Conservation (phyloP, 1,284 basidiomycete species). For the Ustilago crameri region DNA sequence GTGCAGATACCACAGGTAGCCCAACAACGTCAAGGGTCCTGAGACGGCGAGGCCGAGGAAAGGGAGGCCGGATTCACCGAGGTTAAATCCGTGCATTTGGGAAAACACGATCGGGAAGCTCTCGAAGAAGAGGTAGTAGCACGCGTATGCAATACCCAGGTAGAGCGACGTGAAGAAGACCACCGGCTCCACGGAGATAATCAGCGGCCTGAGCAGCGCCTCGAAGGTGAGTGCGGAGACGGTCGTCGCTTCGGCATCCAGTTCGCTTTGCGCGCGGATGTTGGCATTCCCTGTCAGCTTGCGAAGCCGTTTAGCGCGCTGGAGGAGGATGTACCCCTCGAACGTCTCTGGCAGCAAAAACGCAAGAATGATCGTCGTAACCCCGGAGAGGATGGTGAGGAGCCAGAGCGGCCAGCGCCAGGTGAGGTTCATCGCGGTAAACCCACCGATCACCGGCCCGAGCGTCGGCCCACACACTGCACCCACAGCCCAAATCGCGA, state of each 20-base stretch:
- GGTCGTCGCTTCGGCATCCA: constrained; percentile 24
- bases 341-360: constrained; percentile 66
- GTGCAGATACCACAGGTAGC: constrained; percentile 42
- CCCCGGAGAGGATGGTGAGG: constrained; percentile 55
- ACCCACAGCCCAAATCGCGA: constrained; percentile 63
- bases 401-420: constrained; percentile 67
- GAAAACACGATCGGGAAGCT: constrained; percentile 42
- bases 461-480: constrained; percentile 61
- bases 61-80: constrained; percentile 43
- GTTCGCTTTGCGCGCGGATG: constrained; percentile 31
- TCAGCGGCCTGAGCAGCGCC: constrained; percentile 34
- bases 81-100: constrained; percentile 50
- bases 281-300: constrained; percentile 59
- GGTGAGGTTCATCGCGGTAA: constrained; percentile 58
- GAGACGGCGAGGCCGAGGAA: constrained; percentile 43
- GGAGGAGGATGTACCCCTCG: constrained; percentile 61
- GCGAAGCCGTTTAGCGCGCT: constrained; percentile 61
- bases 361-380: constrained; percentile 55
- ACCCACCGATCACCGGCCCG: constrained; percentile 53
- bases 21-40: constrained; percentile 20
- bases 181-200: constrained; percentile 35
- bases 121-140: constrained; percentile 46
- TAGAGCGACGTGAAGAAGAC: constrained; percentile 38
- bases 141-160: constrained; percentile 24
- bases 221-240: constrained; percentile 32